These are phyloP conservation scores for Xenoacremonium recifei DNA, from an alignment of 2,329 filamentous ascomycete species.

Conservation along the genomic window DNA sequence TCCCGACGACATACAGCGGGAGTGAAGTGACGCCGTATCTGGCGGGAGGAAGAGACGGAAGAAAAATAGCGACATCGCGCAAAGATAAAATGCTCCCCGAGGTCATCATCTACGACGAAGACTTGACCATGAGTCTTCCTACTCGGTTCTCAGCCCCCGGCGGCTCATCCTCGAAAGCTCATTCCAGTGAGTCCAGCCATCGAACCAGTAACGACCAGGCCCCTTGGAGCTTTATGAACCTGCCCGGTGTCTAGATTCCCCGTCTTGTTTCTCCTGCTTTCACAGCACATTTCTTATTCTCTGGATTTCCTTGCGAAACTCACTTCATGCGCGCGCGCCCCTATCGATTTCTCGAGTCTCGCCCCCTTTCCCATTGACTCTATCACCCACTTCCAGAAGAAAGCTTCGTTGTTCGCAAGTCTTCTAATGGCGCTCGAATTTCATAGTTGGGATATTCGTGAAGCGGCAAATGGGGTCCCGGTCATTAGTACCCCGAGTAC, in stretches of 20 bases:
- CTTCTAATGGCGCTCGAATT: neutral
- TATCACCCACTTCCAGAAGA: neutral
- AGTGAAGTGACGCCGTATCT: slow-evolving; percentile 50
- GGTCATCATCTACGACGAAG: slow-evolving; percentile 39
- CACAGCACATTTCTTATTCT: too few species aligned
- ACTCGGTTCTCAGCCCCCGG: slow-evolving; percentile 29
- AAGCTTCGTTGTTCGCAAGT: neutral
- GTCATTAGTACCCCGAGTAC: too few species aligned
- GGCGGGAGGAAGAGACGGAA: neutral
- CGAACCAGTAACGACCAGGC: slow-evolving; percentile 22
- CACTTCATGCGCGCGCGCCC: too few species aligned
- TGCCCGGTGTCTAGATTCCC: slow-evolving; percentile 34
- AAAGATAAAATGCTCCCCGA: slow-evolving; percentile 20
- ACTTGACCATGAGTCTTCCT: slow-evolving; percentile 29
- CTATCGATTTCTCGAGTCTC: too few species aligned
- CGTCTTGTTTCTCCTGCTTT: too few species aligned
- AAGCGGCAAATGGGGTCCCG: too few species aligned
- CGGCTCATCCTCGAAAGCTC: slow-evolving; percentile 13
- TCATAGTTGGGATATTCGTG: slow-evolving; percentile 5
- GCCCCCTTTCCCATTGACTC: too few species aligned
- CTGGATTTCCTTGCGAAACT: too few species aligned
- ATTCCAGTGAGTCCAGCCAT: slow-evolving; percentile 10
- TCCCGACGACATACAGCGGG: slow-evolving; percentile 59
- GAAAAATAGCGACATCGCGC: neutral
- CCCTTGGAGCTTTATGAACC: slow-evolving; percentile 35